These are phyloP conservation scores for Lodderomyces oxycetoniae DNA, from an alignment of 1,139 yeast genomes.

Conservation along the genomic window DNA sequence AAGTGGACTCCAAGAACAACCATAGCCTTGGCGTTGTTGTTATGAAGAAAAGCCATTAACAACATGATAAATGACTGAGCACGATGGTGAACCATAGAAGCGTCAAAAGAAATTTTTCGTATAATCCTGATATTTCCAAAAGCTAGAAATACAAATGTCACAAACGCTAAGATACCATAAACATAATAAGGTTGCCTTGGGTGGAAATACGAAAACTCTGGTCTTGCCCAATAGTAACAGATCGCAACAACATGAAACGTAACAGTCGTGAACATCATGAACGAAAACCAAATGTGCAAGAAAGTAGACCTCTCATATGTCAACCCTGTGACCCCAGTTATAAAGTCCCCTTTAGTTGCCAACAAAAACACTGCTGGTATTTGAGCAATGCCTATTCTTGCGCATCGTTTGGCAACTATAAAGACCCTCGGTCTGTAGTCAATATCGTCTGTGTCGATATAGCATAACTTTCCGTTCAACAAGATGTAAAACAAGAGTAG, in stretches of 20 bases:
- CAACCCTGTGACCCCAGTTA: conserved; percentile 40
- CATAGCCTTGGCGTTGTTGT: conserved; percentile 29
- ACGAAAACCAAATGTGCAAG: conserved; percentile 44
- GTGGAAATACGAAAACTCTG: conserved; percentile 33
- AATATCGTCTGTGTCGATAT: conserved; percentile 32
- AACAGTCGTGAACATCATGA: conserved; percentile 36
- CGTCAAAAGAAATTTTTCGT: conserved; percentile 39
- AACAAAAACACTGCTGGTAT: conserved; percentile 36
- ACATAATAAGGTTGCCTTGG: conserved; percentile 39
- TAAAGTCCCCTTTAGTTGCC: conserved; percentile 37
- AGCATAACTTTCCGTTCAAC: conserved; percentile 25
- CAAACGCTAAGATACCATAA: conserved; percentile 46
- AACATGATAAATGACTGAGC: conserved; percentile 41
- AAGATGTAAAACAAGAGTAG: conserved; percentile 24
- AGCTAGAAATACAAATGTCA: conserved; percentile 32
- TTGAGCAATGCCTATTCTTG: conserved; percentile 40
- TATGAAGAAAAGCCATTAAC: conserved; percentile 42
- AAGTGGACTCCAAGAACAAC: conserved; percentile 42
- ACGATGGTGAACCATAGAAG: conserved; percentile 43
- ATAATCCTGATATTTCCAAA: conserved; percentile 36
- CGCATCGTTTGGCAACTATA: conserved; percentile 41
- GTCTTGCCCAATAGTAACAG: conserved; percentile 35
- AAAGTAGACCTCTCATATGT: conserved; percentile 36
- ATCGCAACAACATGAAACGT: conserved; percentile 31
- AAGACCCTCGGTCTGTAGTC: conserved; percentile 37